Evolutionary conservation across 768 basidiomycete species (phyloP).

Genomic region (Terana coerulea): DNA sequence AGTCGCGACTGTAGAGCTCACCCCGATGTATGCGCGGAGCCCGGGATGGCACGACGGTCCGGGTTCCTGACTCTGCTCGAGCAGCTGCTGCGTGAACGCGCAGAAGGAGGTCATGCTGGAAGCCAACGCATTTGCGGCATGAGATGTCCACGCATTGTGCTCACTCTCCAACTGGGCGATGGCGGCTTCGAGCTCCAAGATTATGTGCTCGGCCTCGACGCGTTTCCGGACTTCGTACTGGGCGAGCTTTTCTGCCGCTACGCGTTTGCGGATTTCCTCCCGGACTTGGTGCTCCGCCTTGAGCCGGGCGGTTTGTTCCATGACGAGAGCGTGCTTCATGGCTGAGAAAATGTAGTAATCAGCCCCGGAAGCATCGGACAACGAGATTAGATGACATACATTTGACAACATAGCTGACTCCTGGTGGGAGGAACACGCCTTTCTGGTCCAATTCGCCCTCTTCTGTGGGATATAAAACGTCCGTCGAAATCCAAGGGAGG

Average conservation of each 20-base stretch:
- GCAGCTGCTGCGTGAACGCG: conserved; percentile 9
- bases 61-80: conserved; percentile 4
- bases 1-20: no score
- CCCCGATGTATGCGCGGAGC: no score
- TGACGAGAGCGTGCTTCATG: conserved; percentile 32
- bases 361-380: background rate
- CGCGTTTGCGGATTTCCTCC: conserved; percentile 29
- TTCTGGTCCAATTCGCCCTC: background rate
- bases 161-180: background rate
- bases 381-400: background rate
- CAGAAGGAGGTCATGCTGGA: conserved; percentile 9
- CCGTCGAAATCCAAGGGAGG: conserved; percentile 31
- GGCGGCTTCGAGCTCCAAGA: conserved; percentile 17
- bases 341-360: conserved; percentile 15
- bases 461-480: conserved; percentile 8
- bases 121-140: conserved; percentile 5
- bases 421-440: conserved; percentile 32
- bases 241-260: conserved; percentile 27
- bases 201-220: conserved; percentile 14
- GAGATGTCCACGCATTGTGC: background rate
- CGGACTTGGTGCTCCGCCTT: conserved; percentile 30
- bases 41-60: no score
- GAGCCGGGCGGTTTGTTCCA: conserved; percentile 30
- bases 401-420: conserved; percentile 2
- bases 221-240: conserved; percentile 14